Conservation (phyloP, 805 yeast species). For the Candida silvicultrix region DNA sequence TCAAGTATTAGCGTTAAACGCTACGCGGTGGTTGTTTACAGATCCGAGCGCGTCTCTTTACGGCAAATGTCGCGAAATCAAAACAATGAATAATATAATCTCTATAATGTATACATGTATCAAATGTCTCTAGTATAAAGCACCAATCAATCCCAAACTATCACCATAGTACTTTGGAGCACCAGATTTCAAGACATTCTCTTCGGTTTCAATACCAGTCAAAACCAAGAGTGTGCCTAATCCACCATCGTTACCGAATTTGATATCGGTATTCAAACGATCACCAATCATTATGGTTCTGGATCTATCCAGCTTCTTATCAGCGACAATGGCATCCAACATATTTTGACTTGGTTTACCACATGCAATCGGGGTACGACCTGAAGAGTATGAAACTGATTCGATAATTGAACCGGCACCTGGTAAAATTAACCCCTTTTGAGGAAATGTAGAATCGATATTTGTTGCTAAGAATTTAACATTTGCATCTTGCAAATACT, state of each 20-base stretch:
- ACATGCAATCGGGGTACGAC: constrained; percentile 82
- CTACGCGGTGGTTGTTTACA: background rate
- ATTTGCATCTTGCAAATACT: constrained; percentile 60
- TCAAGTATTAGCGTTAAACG: no score
- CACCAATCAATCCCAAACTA: constrained; percentile 55
- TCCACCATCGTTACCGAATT: constrained; percentile 84
- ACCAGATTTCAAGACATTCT: constrained; percentile 38
- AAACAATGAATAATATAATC: no score
- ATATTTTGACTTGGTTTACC: constrained; percentile 89
- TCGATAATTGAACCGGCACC: constrained; percentile 94
- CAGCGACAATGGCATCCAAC: constrained; percentile 80
- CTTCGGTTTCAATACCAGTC: constrained; percentile 85
- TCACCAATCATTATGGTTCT: constrained; percentile 93
- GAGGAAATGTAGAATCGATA: constrained; percentile 91
- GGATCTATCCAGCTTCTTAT: constrained; percentile 44
- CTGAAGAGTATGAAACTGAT: constrained; percentile 65
- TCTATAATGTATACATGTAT: no score
- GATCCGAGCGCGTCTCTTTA: background rate
- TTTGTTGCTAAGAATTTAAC: constrained; percentile 87
- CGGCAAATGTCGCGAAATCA: no score
- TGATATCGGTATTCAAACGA: constrained; percentile 90
- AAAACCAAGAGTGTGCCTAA: constrained; percentile 82
- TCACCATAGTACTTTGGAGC: constrained; percentile 65
- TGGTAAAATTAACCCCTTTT: constrained; percentile 77
- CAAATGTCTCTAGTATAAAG: constrained; percentile 18